phyloP scores from a whole-genome alignment of 768 basidiomycete species.

The Mycena albidolilacea region DNA sequence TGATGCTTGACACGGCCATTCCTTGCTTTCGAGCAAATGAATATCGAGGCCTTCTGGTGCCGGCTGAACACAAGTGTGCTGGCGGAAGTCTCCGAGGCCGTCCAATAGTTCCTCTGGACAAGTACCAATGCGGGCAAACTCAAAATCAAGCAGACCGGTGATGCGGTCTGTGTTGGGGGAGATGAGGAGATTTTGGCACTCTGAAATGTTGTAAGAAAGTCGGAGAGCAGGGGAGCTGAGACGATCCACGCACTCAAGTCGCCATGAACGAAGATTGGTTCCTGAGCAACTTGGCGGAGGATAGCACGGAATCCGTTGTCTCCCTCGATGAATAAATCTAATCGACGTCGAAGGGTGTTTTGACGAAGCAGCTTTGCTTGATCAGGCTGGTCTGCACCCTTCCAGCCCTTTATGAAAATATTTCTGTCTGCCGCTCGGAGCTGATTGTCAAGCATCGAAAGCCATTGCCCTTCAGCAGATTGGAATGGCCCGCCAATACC shows the following conservation, averaged over 20 bases:
- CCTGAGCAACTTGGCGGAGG: constrained; percentile 12
- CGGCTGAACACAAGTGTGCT: constrained; percentile 25
- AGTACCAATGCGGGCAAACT: constrained; percentile 33
- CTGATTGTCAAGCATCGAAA: constrained; percentile 20
- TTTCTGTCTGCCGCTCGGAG: constrained; percentile 21
- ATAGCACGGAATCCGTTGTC: constrained; percentile 22
- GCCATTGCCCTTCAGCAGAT: constrained; percentile 33
- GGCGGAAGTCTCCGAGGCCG: constrained; percentile 28
- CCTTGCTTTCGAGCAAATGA: constrained; percentile 20
- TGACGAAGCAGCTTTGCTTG: no score
- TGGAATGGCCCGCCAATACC: constrained; percentile 27
- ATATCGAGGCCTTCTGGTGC: constrained; percentile 6
- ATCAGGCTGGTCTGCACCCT: constrained; percentile 5
- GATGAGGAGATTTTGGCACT: constrained; percentile 28
- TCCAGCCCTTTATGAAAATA: constrained; percentile 26
- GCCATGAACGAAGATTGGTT: constrained; percentile 31
- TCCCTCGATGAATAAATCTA: constrained; percentile 22
- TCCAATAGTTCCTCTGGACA: constrained; percentile 33
- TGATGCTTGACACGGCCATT: constrained; percentile 24
- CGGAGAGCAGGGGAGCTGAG: neutral
- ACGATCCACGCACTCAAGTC: constrained; percentile 24
- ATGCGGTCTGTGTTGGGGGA: constrained; percentile 25
- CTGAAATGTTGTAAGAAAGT: neutral
- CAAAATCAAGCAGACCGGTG: constrained; percentile 35
- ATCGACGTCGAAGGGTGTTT: constrained; percentile 17